Percentiles rank a stretch among this genome's conserved stretches.
These are phyloP conservation scores for Arctium minus DNA, from an alignment of 129 eudicot genomes.

Conservation along the genomic window DNA sequence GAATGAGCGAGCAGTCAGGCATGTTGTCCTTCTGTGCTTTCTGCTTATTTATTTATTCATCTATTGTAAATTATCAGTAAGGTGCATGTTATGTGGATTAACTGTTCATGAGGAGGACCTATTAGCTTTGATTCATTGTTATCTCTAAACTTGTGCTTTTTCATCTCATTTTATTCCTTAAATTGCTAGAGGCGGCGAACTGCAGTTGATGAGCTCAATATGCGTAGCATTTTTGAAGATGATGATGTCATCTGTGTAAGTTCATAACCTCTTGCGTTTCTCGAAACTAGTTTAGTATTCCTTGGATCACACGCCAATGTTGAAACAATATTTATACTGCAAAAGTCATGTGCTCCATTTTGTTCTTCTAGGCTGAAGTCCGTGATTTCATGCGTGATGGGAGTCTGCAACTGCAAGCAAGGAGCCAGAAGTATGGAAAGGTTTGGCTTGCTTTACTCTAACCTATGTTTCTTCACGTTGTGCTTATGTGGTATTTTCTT, in stretches of 20 bases:
- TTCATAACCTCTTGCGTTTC: conserved; percentile 1
- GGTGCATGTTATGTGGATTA: neutral
- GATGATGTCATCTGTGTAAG: conserved; percentile 96
- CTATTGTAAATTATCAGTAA: neutral
- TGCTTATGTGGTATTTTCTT: neutral
- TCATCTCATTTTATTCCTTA: conserved; percentile 1
- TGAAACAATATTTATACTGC: neutral
- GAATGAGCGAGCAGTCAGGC: neutral
- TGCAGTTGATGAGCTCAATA: conserved; percentile 89
- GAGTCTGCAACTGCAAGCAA: conserved; percentile 85
- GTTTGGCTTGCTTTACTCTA: conserved; percentile 28
- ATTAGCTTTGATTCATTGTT: neutral
- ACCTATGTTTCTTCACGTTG: neutral
- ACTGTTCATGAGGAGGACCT: neutral
- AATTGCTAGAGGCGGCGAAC: conserved; percentile 83
- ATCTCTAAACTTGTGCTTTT: neutral
- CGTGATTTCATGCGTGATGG: conserved; percentile 94
- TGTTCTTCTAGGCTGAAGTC: conserved; percentile 71
- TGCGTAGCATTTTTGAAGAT: conserved; percentile 96
- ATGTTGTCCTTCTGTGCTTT: neutral
- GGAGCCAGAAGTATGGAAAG: conserved; percentile 99
- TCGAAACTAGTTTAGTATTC: neutral
- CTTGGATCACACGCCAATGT: neutral
- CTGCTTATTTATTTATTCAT: too few species aligned
- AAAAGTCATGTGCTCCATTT: neutral